These are phyloP conservation scores for Vitis vinifera DNA, from an alignment of 164 flowering plant species.

Conservation along the genomic window ASM3070453v1 NC_081812.1:4407001-4407500, in stretches of 20 bases:
- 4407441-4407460: neutral
- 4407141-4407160: neutral
- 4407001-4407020: neutral
- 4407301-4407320: conserved; percentile 3
- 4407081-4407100: conserved; percentile 91
- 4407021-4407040: conserved; percentile 63
- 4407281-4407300: conserved; percentile 89
- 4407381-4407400: neutral
- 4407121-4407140: neutral
- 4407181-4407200: conserved; percentile 1
- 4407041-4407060: conserved; percentile 98
- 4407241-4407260: conserved; percentile 83
- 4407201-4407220: conserved; percentile 79
- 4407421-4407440: too few species aligned
- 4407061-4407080: conserved; percentile 92
- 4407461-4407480: neutral
- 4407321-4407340: neutral
- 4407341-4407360: neutral
- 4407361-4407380: neutral
- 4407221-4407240: conserved; percentile 78
- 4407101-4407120: conserved; percentile 7
- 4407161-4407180: neutral
- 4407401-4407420: too few species aligned
- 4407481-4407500: neutral
- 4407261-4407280: conserved; percentile 97